Percentiles rank a stretch among this genome's conserved stretches.
These are phyloP conservation scores for Phoenix roebelenii DNA, from an alignment of 176 grass and related monocot species.

Conservation along the genomic window DNA sequence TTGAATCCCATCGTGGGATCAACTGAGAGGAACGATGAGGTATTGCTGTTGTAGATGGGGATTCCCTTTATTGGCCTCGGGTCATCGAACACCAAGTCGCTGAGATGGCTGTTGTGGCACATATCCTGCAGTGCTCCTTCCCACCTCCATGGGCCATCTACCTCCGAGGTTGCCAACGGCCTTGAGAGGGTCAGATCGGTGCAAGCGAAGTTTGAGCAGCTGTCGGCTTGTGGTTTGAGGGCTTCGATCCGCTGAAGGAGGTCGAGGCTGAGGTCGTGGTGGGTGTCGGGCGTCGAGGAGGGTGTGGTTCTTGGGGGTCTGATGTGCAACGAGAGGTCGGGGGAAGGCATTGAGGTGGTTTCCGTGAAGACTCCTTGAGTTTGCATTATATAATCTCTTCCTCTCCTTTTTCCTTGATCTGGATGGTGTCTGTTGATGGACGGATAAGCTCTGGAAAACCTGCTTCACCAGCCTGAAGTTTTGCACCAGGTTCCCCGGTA, in stretches of 20 bases:
- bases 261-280: no score
- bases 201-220: neutral
- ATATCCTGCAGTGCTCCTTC: neutral
- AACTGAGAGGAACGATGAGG: neutral
- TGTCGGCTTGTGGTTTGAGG: no score
- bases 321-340: slow-evolving; percentile 33
- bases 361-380: neutral
- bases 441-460: no score
- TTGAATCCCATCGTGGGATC: slow-evolving; percentile 10
- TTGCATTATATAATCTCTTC: no score
- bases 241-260: no score
- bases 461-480: no score
- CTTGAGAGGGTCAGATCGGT: slow-evolving; percentile 3
- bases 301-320: slow-evolving; percentile 18
- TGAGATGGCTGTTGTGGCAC: no score
- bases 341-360: slow-evolving; percentile 17
- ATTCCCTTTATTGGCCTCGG: neutral
- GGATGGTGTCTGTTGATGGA: no score
- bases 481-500: no score
- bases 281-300: neutral
- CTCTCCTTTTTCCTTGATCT: no score
- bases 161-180: neutral
- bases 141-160: no score
- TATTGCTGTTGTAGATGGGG: neutral
- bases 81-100: neutral